Conservation (phyloP, 768 basidiomycete species). For the Agrocybe pediades region DNA sequence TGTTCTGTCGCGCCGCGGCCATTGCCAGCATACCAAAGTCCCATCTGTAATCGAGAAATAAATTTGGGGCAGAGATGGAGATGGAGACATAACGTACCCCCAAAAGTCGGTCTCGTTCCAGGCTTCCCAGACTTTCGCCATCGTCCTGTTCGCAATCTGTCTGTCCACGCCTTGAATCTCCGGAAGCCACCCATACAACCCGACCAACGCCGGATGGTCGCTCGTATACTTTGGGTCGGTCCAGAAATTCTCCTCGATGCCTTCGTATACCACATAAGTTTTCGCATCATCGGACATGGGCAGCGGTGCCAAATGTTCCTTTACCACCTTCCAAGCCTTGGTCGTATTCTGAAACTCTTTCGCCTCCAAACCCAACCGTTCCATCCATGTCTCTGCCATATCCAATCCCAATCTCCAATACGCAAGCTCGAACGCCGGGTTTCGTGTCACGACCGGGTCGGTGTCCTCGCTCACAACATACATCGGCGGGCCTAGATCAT, state of each 20-base stretch:
- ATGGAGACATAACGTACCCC: constrained; percentile 8
- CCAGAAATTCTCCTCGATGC: constrained; percentile 54
- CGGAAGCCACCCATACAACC: constrained; percentile 60
- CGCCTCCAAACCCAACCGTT: constrained; percentile 37
- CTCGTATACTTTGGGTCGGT: constrained; percentile 50
- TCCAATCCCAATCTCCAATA: constrained; percentile 57
- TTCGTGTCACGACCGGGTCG: constrained; percentile 51
- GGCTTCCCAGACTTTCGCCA: constrained; percentile 51
- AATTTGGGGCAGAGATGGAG: constrained; percentile 32
- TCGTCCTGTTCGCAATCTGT: constrained; percentile 46
- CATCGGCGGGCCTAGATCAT: constrained; percentile 62
- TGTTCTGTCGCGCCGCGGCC: constrained; percentile 57
- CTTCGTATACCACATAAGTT: constrained; percentile 58
- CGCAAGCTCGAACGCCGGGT: constrained; percentile 60
- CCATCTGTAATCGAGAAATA: constrained; percentile 38
- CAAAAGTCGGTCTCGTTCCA: constrained; percentile 42
- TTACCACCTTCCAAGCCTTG: constrained; percentile 43
- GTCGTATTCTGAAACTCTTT: background rate
- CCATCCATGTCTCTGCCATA: constrained; percentile 52
- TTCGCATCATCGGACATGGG: constrained; percentile 44
- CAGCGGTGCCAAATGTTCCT: constrained; percentile 47
- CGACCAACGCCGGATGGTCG: constrained; percentile 60
- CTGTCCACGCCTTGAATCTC: constrained; percentile 47
- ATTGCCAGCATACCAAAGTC: constrained; percentile 67
- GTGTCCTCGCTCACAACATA: constrained; percentile 61